Evolutionary conservation across 805 yeast species (phyloP).

Genomic region (Candida corydali): DNA sequence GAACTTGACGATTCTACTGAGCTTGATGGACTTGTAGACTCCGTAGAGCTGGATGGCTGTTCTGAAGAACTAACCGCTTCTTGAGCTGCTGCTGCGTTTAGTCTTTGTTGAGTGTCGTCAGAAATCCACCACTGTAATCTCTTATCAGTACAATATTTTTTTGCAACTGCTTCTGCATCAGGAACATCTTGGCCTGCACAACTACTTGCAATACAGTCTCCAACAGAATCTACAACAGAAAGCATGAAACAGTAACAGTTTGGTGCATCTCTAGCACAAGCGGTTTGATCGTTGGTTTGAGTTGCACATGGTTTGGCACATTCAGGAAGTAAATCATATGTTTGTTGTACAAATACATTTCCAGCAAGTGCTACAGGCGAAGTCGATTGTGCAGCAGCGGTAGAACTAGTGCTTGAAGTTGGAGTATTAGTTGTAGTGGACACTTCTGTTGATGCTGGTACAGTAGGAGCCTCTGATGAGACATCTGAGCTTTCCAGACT

Average conservation of each 20-base stretch:
- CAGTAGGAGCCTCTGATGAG: background rate
- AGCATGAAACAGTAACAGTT: slow-evolving; percentile 43
- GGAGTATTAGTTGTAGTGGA: too few relatives aligned
- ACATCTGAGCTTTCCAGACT: background rate
- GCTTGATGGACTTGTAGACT: background rate
- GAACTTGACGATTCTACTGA: background rate
- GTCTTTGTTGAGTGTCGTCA: background rate
- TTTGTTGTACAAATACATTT: slow-evolving; percentile 28
- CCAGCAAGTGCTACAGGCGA: background rate
- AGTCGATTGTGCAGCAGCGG: background rate
- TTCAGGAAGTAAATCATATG: slow-evolving; percentile 28
- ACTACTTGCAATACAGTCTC: slow-evolving; percentile 33
- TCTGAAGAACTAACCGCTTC: background rate
- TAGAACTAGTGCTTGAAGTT: background rate
- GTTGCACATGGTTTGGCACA: slow-evolving; percentile 40
- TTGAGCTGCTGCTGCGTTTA: background rate
- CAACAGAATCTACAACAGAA: slow-evolving; percentile 27
- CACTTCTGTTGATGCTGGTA: background rate
- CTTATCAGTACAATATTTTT: background rate
- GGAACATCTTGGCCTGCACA: slow-evolving; percentile 30
- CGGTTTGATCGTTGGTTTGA: slow-evolving; percentile 33
- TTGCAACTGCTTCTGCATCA: slow-evolving; percentile 24
- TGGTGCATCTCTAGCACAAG: slow-evolving; percentile 42
- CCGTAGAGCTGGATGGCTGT: background rate
- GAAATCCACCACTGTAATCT: slow-evolving; percentile 4